Evolutionary conservation across 2,329 filamentous ascomycete genomes (phyloP).

Genomic region (Scorias spongiosa): DNA sequence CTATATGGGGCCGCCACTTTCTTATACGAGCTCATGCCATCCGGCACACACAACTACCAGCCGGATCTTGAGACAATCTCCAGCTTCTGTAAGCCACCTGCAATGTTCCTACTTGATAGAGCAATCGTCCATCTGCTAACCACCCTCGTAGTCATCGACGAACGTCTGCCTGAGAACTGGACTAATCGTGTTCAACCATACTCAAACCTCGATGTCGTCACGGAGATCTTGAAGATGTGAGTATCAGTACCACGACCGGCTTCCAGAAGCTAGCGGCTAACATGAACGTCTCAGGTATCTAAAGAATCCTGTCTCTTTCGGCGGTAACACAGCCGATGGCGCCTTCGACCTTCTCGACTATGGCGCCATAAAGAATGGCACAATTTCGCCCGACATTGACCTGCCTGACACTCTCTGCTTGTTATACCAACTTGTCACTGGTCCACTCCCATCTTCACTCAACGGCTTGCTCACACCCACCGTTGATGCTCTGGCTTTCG

Average conservation of each 20-base stretch:
- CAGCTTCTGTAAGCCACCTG: constrained; percentile 20
- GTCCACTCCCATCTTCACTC: constrained; percentile 22
- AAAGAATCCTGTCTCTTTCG: constrained; percentile 28
- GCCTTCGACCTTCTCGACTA: constrained; percentile 25
- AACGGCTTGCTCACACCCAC: constrained; percentile 24
- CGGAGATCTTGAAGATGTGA: constrained; percentile 24
- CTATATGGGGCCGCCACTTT: constrained; percentile 29
- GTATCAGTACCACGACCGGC: not conserved
- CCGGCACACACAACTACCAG: constrained; percentile 16
- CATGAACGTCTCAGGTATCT: constrained; percentile 15
- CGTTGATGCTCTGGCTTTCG: constrained; percentile 20
- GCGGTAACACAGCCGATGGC: constrained; percentile 25
- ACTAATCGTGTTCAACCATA: constrained; percentile 22
- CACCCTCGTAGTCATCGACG: constrained; percentile 19
- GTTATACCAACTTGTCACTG: constrained; percentile 28
- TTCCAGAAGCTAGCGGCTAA: too few species aligned
- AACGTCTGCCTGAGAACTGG: constrained; percentile 29
- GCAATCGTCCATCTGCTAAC: constrained; percentile 18
- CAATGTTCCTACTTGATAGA: too few species aligned
- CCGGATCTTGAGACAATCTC: constrained; percentile 22
- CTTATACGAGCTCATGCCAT: constrained; percentile 29
- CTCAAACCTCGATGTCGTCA: constrained; percentile 21
- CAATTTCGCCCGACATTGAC: constrained; percentile 15
- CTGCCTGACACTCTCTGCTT: constrained; percentile 22
- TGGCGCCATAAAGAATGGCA: constrained; percentile 25